phyloP scores from a whole-genome alignment of 2,329 filamentous ascomycete genomes.

The Exophiala sideris region DNA sequence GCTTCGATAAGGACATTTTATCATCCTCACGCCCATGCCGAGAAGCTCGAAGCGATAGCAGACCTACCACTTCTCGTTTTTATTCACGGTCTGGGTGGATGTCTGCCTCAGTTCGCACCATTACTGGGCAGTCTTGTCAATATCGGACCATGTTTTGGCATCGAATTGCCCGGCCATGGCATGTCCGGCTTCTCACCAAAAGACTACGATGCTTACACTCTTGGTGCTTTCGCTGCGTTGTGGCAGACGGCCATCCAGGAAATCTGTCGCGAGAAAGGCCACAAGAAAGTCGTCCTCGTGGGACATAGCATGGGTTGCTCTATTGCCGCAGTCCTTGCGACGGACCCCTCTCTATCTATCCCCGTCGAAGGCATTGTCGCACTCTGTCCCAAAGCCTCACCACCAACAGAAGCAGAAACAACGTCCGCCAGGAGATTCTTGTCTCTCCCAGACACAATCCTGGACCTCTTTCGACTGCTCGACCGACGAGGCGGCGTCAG shows the following conservation, averaged over 20 bases:
- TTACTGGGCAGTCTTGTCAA: slow-evolving; percentile 78
- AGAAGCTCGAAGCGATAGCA: slow-evolving; percentile 68
- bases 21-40: slow-evolving; percentile 74
- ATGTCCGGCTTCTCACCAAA: slow-evolving; percentile 69
- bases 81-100: slow-evolving; percentile 90
- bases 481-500: slow-evolving; percentile 74
- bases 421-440: slow-evolving; percentile 56
- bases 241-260: slow-evolving; percentile 68
- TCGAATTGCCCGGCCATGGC: slow-evolving; percentile 90
- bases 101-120: slow-evolving; percentile 79
- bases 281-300: slow-evolving; percentile 26
- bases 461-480: slow-evolving; percentile 72
- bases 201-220: slow-evolving; percentile 74
- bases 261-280: slow-evolving; percentile 18
- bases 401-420: slow-evolving; percentile 55
- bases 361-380: slow-evolving; percentile 73
- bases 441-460: slow-evolving; percentile 63
- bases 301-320: slow-evolving; percentile 84
- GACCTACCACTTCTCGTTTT: slow-evolving; percentile 84
- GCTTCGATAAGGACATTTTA: slow-evolving; percentile 77
- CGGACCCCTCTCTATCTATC: slow-evolving; percentile 53
- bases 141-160: slow-evolving; percentile 76
- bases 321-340: slow-evolving; percentile 69
- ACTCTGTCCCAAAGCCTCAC: slow-evolving; percentile 72
- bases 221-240: slow-evolving; percentile 70